These are phyloP conservation scores for Solanum pennellii DNA, from an alignment of 257 asterid species.

Conservation along the genomic window DNA sequence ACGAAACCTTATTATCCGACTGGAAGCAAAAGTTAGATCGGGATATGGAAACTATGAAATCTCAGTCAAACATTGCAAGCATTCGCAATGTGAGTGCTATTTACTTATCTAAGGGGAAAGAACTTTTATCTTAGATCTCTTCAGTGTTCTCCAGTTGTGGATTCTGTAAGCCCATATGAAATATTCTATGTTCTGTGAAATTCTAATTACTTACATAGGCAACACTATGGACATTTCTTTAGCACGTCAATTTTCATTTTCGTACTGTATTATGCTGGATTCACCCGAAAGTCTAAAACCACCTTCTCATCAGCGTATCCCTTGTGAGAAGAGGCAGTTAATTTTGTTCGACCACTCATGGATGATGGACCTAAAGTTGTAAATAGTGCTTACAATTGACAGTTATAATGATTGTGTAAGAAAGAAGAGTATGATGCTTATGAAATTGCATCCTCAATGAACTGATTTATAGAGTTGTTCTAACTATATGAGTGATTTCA, in stretches of 20 bases:
- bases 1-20: slow-evolving; percentile 56
- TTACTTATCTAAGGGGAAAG: neutral
- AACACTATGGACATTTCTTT: neutral
- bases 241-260: neutral
- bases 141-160: neutral
- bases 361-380: neutral
- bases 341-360: neutral
- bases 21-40: slow-evolving; percentile 88
- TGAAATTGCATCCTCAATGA: neutral
- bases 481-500: neutral
- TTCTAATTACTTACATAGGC: neutral
- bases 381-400: neutral
- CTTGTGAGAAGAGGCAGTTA: neutral
- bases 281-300: neutral
- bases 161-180: neutral
- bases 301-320: neutral
- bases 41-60: slow-evolving; percentile 74
- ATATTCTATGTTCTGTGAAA: neutral
- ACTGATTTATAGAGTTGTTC: neutral
- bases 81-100: slow-evolving; percentile 52
- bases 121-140: neutral
- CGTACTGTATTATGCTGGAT: neutral
- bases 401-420: neutral
- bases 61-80: slow-evolving; percentile 63
- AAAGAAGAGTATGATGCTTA: neutral